Conservation (phyloP, 2,329 filamentous ascomycete genomes). For the Leptographium radiaticola region DNA sequence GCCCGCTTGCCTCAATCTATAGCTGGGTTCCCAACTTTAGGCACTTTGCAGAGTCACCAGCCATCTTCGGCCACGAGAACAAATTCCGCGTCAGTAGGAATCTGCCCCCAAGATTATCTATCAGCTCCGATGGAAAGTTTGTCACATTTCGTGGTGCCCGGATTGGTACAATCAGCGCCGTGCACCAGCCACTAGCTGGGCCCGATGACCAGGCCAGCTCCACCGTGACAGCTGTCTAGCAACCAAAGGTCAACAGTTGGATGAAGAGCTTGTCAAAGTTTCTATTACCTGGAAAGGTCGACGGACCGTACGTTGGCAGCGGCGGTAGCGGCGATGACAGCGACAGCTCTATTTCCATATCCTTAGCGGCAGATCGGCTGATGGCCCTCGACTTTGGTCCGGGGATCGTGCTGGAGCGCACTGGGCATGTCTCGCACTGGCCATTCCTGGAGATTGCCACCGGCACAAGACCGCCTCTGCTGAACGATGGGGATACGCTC, state of each 20-base stretch:
- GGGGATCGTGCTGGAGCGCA: not conserved
- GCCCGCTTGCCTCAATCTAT: not conserved
- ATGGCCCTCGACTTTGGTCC: not conserved
- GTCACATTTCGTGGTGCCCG: not conserved
- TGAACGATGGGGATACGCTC: not conserved
- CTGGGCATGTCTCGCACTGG: not conserved
- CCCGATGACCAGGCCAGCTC: not conserved
- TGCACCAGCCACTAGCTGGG: not conserved
- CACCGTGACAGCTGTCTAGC: not conserved
- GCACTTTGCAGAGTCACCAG: not conserved
- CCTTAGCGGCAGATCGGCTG: not conserved
- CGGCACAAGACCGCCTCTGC: not conserved
- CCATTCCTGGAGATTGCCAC: not conserved
- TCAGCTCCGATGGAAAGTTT: not conserved
- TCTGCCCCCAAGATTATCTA: not conserved
- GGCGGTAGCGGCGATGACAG: too few species aligned
- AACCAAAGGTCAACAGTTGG: not conserved
- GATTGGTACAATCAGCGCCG: not conserved
- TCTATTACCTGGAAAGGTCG: not conserved
- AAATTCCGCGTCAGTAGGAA: not conserved
- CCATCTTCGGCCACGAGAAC: not conserved
- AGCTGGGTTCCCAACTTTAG: not conserved
- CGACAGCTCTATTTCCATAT: not conserved
- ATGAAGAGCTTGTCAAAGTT: not conserved
- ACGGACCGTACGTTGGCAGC: not conserved